Evolutionary conservation across 495 filamentous ascomycete species (phyloP).

Genomic region (Penicillium subrubescens): DNA sequence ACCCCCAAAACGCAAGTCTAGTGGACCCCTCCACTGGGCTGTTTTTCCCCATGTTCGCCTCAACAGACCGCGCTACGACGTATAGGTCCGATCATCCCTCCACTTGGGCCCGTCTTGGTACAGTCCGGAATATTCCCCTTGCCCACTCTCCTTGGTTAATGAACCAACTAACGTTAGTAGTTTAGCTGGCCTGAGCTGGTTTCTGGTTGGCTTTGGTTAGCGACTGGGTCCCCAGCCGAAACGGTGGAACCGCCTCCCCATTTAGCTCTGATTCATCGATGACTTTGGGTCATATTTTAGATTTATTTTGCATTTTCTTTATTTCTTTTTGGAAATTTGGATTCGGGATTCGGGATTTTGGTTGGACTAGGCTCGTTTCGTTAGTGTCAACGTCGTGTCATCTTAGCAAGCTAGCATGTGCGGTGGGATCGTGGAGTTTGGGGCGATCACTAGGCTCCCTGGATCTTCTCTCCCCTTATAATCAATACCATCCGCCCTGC

Average conservation of each 20-base stretch:
- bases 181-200: background rate
- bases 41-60: slow-evolving; percentile 25
- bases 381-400: slow-evolving; percentile 51
- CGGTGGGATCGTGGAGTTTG: slow-evolving; percentile 44
- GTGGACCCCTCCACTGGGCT: background rate
- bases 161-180: background rate
- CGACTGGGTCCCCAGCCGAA: slow-evolving; percentile 18
- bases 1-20: background rate
- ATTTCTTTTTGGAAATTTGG: background rate
- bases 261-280: slow-evolving; percentile 2
- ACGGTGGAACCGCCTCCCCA: slow-evolving; percentile 25
- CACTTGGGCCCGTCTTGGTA: slow-evolving; percentile 6
- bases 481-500: background rate
- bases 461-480: slow-evolving; percentile 29
- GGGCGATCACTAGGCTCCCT: slow-evolving; percentile 38
- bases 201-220: slow-evolving; percentile 4
- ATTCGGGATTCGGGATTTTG: slow-evolving; percentile 5
- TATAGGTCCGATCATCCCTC: slow-evolving; percentile 23
- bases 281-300: background rate
- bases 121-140: slow-evolving; percentile 24
- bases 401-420: slow-evolving; percentile 45
- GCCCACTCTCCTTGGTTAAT: background rate
- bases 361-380: slow-evolving; percentile 38
- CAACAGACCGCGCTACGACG: slow-evolving; percentile 15
- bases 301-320: background rate